Percentiles rank a stretch among this genome's conserved stretches.
These are phyloP conservation scores for Globisporangium spinosum DNA, from an alignment of 352 stramenopile species.

Conservation along the genomic window DNA sequence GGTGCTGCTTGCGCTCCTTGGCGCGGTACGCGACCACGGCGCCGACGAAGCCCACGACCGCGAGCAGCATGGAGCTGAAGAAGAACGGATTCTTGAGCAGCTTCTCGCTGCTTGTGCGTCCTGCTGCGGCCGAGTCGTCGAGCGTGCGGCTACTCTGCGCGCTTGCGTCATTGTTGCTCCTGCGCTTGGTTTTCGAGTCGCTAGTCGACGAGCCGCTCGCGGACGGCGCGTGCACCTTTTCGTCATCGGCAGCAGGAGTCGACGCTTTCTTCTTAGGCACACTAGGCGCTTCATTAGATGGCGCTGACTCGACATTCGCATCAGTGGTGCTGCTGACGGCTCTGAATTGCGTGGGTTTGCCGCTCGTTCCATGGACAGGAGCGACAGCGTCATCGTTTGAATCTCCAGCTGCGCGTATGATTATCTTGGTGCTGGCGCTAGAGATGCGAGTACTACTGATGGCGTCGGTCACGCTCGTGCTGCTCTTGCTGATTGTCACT, in stretches of 20 bases:
- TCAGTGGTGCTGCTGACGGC: not conserved
- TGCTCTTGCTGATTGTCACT: not conserved
- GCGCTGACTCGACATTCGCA: not conserved
- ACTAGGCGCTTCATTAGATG: not conserved
- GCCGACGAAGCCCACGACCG: constrained; percentile 25
- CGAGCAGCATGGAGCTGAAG: constrained; percentile 34
- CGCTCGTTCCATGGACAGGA: not conserved
- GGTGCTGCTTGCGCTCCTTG: constrained; percentile 14
- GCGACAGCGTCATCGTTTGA: not conserved
- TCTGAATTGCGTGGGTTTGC: not conserved
- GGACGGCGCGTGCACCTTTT: not conserved
- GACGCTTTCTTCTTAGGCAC: not conserved
- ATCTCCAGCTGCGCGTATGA: not conserved
- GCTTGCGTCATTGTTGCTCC: not conserved
- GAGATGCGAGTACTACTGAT: not conserved
- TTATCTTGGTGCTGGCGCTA: not conserved
- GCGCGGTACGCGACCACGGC: constrained; percentile 24
- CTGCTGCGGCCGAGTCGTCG: not conserved
- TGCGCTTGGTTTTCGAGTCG: not conserved
- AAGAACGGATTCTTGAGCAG: constrained; percentile 42
- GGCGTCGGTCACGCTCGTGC: not conserved
- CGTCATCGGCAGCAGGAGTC: not conserved
- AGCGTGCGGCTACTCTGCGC: not conserved
- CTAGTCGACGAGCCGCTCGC: not conserved
- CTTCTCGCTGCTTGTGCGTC: not conserved